phyloP scores from a whole-genome alignment of 139 green algal genomes.

The Eudorina sp. region DNA sequence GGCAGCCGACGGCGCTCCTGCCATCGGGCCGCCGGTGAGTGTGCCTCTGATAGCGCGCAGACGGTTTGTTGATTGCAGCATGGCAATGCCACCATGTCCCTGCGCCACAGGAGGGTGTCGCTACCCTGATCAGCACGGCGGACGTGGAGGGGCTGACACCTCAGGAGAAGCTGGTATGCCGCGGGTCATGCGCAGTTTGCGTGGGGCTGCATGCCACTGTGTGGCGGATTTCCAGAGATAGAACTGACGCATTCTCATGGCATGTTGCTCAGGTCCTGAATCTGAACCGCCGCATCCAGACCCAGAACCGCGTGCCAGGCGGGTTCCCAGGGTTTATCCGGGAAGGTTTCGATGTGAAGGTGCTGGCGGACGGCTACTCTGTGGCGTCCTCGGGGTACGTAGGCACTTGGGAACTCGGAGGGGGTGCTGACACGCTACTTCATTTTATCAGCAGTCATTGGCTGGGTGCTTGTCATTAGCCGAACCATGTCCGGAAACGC shows the following conservation, averaged over 20 bases:
- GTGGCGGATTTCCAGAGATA: not conserved
- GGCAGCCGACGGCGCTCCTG: not conserved
- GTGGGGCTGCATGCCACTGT: not conserved
- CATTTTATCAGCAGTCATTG: too few species aligned
- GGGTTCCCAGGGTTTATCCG: slow-evolving; percentile 92
- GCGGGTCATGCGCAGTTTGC: not conserved
- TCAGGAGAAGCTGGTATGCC: slow-evolving; percentile 63
- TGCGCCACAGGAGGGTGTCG: slow-evolving; percentile 49
- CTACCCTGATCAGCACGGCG: not conserved
- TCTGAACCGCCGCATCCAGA: slow-evolving; percentile 88
- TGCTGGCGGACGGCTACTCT: slow-evolving; percentile 76
- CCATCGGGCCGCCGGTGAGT: slow-evolving; percentile 22
- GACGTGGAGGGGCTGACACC: slow-evolving; percentile 44
- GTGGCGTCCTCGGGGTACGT: slow-evolving; percentile 58
- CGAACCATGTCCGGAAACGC: too few species aligned
- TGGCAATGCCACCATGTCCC: not conserved
- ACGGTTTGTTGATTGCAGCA: not conserved
- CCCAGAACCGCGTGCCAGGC: slow-evolving; percentile 82
- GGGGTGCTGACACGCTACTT: too few species aligned
- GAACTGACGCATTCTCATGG: not conserved
- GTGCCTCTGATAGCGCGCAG: too few species aligned
- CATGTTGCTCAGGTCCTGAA: slow-evolving; percentile 71
- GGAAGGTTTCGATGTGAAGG: slow-evolving; percentile 92
- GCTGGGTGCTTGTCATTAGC: too few species aligned
- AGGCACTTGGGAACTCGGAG: too few species aligned